Conservation (phyloP, 179 eudicot genomes). For the Vitellaria paradoxa region DNA sequence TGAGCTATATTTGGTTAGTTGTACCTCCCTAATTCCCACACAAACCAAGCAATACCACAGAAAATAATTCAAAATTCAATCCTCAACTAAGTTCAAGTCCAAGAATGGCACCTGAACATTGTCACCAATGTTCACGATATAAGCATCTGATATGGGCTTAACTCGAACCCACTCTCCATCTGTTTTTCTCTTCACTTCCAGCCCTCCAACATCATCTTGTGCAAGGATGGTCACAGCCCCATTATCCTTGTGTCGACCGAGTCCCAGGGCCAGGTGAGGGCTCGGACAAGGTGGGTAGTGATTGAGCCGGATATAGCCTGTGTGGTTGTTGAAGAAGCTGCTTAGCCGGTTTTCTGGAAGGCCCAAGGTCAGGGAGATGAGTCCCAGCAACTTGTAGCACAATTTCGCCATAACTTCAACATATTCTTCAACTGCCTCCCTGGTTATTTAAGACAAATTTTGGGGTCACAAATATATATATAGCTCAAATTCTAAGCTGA, state of each 20-base stretch:
- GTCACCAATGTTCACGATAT: conserved; percentile 69
- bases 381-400: conserved; percentile 27
- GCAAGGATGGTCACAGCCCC: conserved; percentile 44
- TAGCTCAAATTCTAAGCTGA: too few relatives aligned
- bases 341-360: conserved; percentile 29
- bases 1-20: too few relatives aligned
- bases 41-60: too few relatives aligned
- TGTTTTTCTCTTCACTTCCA: conserved; percentile 49
- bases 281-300: conserved; percentile 55
- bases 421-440: conserved; percentile 60
- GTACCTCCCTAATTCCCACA: too few relatives aligned
- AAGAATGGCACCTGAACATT: conserved; percentile 50
- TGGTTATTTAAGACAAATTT: conserved; percentile 2
- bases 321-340: conserved; percentile 41
- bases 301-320: conserved; percentile 52
- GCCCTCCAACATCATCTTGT: conserved; percentile 40
- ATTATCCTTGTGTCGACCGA: conserved; percentile 71
- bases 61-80: too few relatives aligned
- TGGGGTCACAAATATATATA: too few relatives aligned
- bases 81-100: background rate
- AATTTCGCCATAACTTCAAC: conserved; percentile 46
- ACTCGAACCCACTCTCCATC: conserved; percentile 63
- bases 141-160: conserved; percentile 48
- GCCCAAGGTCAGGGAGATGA: conserved; percentile 39
- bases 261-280: conserved; percentile 66